Base-by-base conservation (phyloP, 345 rosid species). In the Iberis pinnata region DNA sequence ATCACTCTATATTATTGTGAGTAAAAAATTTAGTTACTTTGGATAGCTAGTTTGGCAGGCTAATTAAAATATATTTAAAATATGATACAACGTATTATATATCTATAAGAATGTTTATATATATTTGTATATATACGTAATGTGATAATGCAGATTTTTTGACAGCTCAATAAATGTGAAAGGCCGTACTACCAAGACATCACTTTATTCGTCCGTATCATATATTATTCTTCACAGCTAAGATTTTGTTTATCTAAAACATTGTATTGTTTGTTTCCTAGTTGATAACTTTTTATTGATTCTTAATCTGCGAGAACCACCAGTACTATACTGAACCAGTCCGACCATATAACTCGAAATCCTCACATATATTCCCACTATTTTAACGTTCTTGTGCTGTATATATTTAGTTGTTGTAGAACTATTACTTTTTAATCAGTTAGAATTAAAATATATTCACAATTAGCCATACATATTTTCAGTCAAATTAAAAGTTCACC, bases 121-220 rank as follows among this genome's bases (percentile, higher is more conserved):
- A 22, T 22, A 6, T 2, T 3, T 2, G 6, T 22, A 22, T 2
- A 22, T 22, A 22, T 22, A 22, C 25, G 6, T 13, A n/a, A 51
- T 51, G 56, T 22, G 31, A 35, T 19, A 51, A 5, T 35, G 45
- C 45, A 38, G 35, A n/a, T 22, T 38, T 38, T 12, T 22, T 14
- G 16, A 52, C 48, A 26, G 38, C 47, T 53, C 47, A 46, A 25
- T 15, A 53, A 40, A 40, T 27, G 3, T 41, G 39, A 55, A 55
- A 18, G 38, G 36, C 58, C 58, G 46, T 53, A 38, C 58, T 38
- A 15, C 14, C 14, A 10, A 53, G 9, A 24, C 14, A 53, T 41
- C 15, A 25, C 37, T 26, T 54, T 36, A 41, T 55, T 54, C 47
- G 59, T 54, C 59, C 26, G 37, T 20, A 40, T 54, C 25, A 54